Conservation (phyloP, 2,329 filamentous ascomycete species). For the Ophiostoma angusticollis region DNA sequence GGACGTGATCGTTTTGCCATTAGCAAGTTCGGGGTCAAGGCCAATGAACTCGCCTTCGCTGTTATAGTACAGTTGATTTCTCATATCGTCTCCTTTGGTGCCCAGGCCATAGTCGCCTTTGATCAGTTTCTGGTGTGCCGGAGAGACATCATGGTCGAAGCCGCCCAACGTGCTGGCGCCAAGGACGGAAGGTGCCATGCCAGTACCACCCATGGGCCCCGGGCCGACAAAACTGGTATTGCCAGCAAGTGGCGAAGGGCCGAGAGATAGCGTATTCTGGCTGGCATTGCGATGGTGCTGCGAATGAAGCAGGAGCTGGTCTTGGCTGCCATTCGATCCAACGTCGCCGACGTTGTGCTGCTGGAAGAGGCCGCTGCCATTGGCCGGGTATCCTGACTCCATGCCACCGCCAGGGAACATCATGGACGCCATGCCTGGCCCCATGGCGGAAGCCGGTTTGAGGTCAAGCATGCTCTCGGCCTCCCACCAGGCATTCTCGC, state of each 20-base stretch:
- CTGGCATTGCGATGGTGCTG: conserved; percentile 41
- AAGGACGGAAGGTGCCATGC: conserved; percentile 37
- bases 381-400: conserved; percentile 59
- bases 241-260: conserved; percentile 20
- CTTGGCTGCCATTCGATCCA: conserved; percentile 54
- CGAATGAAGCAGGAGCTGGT: conserved; percentile 56
- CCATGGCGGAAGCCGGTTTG: conserved; percentile 43
- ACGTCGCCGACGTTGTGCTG: conserved; percentile 44
- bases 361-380: conserved; percentile 57
- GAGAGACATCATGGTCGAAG: conserved; percentile 42
- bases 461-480: conserved; percentile 91
- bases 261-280: conserved; percentile 34
- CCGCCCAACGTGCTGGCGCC: conserved; percentile 15
- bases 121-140: conserved; percentile 38
- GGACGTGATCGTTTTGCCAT: conserved; percentile 64
- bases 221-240: conserved; percentile 9
- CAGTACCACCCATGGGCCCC: conserved; percentile 26
- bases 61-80: conserved; percentile 63
- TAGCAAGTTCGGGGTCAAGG: conserved; percentile 65
- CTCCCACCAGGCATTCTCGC: conserved; percentile 93
- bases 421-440: conserved; percentile 20
- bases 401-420: conserved; percentile 42
- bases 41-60: conserved; percentile 55
- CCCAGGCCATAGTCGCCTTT: conserved; percentile 84
- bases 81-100: conserved; percentile 66